Evolutionary conservation across 257 asterid genomes (phyloP), one percentile per base, ranked within the genome.

Genomic region (Fraxinus cuspidata): DNA sequence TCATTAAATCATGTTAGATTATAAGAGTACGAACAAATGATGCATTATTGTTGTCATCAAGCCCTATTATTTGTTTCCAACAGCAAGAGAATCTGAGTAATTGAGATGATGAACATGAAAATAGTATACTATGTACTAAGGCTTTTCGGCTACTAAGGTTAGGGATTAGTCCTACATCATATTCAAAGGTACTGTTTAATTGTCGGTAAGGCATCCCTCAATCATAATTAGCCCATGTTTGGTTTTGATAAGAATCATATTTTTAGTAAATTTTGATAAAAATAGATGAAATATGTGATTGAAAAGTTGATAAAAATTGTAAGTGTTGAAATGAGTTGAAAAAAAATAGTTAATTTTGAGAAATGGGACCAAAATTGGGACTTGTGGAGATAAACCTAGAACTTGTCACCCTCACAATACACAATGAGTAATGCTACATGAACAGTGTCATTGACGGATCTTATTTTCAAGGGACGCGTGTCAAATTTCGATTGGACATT

Each of bases 131-230:
- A 47, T 16, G 21, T 16, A 19, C 3, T 7, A 56, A n/a, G 9
- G 27, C 65, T 28, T 56, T 56, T 47, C 3, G 21, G 64, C 27
- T n/a, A 6, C 65, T 53, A 53, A 6, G 65, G 65, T 53, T 53
- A 53, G 27, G 27, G 64, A n/a, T 56, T n/a, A n/a, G 65, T n/a
- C 65, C 65, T 56, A 56, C 64, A 53, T 81, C 75, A 53, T 21
- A 72, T 42, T 12, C 18, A 42, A 37, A 42, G 18, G 1, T 3
- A 42, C 51, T 11, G 18, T 42, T 42, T 11, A 47, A 69, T 74
- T 64, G 85, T 77, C 79, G 82, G 77, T 81, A 77, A 80, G 85
- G 82, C 49, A 53, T 25, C 53, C 60, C 65, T 11, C 49, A 2
- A 40, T 40, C 49, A 40, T 42, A 42, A 3, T 42, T 42, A 11